These are phyloP conservation scores for Boletus sp. DNA, from an alignment of 1,284 basidiomycete species.

Conservation along the genomic window DNA sequence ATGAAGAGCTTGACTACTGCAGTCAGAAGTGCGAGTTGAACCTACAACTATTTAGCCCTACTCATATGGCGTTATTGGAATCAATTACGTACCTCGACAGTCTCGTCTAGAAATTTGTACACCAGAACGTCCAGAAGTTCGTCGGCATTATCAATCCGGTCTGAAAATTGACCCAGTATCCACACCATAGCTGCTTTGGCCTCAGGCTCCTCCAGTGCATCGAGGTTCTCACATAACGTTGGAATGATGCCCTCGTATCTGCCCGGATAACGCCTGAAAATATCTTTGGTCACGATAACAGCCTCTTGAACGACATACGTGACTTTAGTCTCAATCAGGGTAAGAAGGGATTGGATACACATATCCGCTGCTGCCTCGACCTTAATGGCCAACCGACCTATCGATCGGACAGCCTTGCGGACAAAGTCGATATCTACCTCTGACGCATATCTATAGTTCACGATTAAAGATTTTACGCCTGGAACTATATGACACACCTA, in stretches of 20 bases:
- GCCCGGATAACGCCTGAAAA: slow-evolving; percentile 96
- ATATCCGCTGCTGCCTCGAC: slow-evolving; percentile 85
- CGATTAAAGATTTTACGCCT: slow-evolving; percentile 4
- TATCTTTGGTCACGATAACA: slow-evolving; percentile 95
- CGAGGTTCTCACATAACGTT: slow-evolving; percentile 87
- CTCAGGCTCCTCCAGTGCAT: slow-evolving; percentile 91
- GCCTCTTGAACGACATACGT: slow-evolving; percentile 98
- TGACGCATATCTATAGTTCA: slow-evolving; percentile 76
- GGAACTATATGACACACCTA: slow-evolving; percentile 38
- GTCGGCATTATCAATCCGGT: slow-evolving; percentile 94
- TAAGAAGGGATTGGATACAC: slow-evolving; percentile 85
- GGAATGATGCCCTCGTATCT: slow-evolving; percentile 95
- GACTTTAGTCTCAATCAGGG: slow-evolving; percentile 90
- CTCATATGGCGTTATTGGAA: background rate
- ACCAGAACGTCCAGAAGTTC: slow-evolving; percentile 92
- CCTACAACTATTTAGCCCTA: slow-evolving; percentile 45
- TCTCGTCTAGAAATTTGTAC: slow-evolving; percentile 90
- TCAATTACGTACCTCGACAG: slow-evolving; percentile 65
- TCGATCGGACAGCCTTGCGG: slow-evolving; percentile 93
- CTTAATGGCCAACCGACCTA: slow-evolving; percentile 96
- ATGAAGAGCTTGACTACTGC: slow-evolving; percentile 97
- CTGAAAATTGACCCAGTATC: slow-evolving; percentile 97
- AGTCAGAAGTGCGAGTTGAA: slow-evolving; percentile 93
- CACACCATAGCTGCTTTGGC: slow-evolving; percentile 97
- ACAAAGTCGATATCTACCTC: slow-evolving; percentile 99